These are phyloP conservation scores for Vitis riparia DNA, from an alignment of 164 flowering plant genomes.

Conservation along the genomic window DNA sequence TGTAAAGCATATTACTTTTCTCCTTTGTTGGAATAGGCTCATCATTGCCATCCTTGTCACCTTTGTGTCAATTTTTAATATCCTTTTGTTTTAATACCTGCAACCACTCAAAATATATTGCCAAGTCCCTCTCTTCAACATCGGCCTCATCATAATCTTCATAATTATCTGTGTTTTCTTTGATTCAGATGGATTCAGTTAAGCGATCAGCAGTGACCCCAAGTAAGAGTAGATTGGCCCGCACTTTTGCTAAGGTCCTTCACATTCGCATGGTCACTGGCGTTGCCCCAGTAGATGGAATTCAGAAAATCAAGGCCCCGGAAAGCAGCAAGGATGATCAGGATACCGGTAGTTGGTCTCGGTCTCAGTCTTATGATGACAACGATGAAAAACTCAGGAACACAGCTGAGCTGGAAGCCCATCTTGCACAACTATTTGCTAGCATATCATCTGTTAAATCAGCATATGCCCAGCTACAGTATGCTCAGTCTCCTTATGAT, in stretches of 20 bases:
- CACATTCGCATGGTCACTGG: constrained; percentile 46
- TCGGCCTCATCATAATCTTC: constrained; percentile 1
- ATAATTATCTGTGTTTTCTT: background rate
- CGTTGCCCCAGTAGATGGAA: constrained; percentile 44
- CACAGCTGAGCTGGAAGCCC: constrained; percentile 41
- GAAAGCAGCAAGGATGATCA: constrained; percentile 23
- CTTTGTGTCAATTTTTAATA: constrained; percentile 5
- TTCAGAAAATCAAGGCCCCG: constrained; percentile 30
- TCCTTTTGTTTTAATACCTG: background rate
- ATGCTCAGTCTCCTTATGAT: constrained; percentile 66
- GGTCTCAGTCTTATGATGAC: constrained; percentile 18
- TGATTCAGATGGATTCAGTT: constrained; percentile 61
- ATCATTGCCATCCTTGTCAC: constrained; percentile 8
- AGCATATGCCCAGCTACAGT: constrained; percentile 60
- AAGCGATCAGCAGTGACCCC: constrained; percentile 32
- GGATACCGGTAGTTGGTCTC: background rate
- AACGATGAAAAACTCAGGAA: constrained; percentile 37
- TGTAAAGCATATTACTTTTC: constrained; percentile 30
- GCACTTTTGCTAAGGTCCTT: constrained; percentile 66
- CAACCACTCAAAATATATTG: background rate
- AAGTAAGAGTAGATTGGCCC: constrained; percentile 45
- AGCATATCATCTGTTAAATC: constrained; percentile 62
- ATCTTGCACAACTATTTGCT: constrained; percentile 61
- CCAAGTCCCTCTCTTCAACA: background rate
- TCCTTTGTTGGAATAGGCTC: constrained; percentile 15